Evolutionary conservation across 805 yeast genomes (phyloP), one percentile per base, ranked within the genome.

Genomic region (Aciculoconidium aculeatum): DNA sequence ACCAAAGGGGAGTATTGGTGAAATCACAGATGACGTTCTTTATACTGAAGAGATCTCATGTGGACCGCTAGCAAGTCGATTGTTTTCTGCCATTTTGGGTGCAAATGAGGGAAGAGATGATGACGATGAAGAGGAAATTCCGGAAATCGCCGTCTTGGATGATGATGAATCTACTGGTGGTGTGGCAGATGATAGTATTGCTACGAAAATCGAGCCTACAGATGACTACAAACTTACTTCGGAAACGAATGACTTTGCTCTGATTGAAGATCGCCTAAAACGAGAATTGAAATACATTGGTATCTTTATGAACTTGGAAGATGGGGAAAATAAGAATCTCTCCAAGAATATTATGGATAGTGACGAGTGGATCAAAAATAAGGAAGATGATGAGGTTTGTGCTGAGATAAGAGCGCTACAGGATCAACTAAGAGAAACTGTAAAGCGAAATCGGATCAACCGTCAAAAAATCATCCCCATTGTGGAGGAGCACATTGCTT

Each of bases 331-430:
- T 47, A 43, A 65, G 32, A 57, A 45, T 19, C 14, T 10, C 10
- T 23, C 38, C 4, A 17, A 33, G 6, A 40, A 39, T 27, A 60
- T 64, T n/a, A 45, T 64, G n/a, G 70, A 64, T 37, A 70, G 74
- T 30, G 84, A 79, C 49, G 69, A 64, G 16, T 88, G 96, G 96
- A 58, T 80, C 9, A 67, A 69, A 28, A 76, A 77, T 21, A 72
- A 82, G 34, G 96, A 92, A 49, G 99, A 92, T 53, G 99, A 92
- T 57, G 97, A 92, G 55, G 75, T 92, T 4, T 80, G 94, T 38
- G 77, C 80, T 1, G 96, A 90, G 49, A 60, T 92, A 37, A 67
- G 98, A 35, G 53, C 51, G 10, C 61, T 90, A 28, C 96, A 92
- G 48, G 60, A 62, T 25, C 77, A 81, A 34, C 61, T 92, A 35